Conservation (phyloP, 345 rosid species). For the Gossypium herbaceum region DNA sequence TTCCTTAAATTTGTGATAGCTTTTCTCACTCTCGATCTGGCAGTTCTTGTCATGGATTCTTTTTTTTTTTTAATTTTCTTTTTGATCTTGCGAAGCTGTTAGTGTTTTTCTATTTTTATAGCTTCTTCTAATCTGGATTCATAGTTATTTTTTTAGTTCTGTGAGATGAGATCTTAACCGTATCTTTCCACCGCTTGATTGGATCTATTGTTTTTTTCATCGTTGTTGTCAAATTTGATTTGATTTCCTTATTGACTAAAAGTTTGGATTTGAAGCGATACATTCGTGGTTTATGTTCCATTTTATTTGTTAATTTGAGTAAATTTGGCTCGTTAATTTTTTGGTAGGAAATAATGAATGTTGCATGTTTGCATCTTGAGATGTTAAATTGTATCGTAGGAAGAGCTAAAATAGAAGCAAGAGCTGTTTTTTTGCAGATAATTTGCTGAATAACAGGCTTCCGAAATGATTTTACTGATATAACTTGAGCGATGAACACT, state of each 20-base stretch:
- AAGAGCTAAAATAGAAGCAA: not conserved
- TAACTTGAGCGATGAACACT: not conserved
- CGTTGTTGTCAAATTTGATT: not conserved
- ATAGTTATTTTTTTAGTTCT: not conserved
- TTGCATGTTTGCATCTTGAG: constrained; percentile 1
- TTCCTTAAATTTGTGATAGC: not conserved
- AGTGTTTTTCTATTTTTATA: not conserved
- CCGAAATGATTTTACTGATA: not conserved
- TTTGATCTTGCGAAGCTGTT: not conserved
- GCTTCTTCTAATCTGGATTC: not conserved
- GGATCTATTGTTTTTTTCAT: constrained; percentile 25
- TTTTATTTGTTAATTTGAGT: not conserved
- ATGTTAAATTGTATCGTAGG: not conserved
- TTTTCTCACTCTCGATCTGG: constrained; percentile 7
- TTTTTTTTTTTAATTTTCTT: not conserved
- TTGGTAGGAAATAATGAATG: not conserved
- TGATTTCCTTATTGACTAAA: not conserved
- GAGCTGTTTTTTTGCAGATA: not conserved
- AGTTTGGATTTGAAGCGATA: not conserved
- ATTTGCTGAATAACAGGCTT: not conserved
- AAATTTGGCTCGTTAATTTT: constrained; percentile 3
- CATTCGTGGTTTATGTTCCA: not conserved
- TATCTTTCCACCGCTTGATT: not conserved
- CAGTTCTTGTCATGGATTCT: not conserved
- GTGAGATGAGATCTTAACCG: constrained; percentile 14